Base-by-base conservation (phyloP, 805 yeast genomes). In the Cyberlindnera saturnus region DNA sequence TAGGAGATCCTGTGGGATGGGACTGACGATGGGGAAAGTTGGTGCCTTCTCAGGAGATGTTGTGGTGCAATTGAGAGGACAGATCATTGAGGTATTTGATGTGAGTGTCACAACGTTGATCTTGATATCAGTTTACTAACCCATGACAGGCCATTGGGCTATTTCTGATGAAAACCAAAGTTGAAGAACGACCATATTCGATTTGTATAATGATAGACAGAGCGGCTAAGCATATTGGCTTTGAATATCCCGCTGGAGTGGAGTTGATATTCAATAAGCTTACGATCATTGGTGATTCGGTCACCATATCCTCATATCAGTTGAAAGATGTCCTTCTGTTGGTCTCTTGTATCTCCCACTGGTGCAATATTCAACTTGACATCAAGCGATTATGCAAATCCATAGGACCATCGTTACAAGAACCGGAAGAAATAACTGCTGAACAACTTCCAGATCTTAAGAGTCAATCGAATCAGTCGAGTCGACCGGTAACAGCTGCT, bases 11-110 rank as follows among this genome's bases (percentile, higher is more conserved):
- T 11, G 19, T 10, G 34, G 42, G n/a, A 15, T 40, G 30, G 16
- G 17, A 4, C 7, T 39, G 11, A 34, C 26, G 31, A 37, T 34
- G 4, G 36, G 17, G 15, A 39, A 30, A 11, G 36, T 45, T 36
- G 43, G 41, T 15, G 19, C 13, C 6, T 35, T 31, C 2, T 34
- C 44, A 11, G 46, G 46, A 14, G 46, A 45, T 15, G 28, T 45
- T 14, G 5, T 38, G 18, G 34, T 38, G 9, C 14, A 15, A 31
- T 8, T 38, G 30, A 8, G 13, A 11, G 33, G 30, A n/a, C 13
- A 9, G 14, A n/a, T 18, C 16, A 19, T 14, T 10, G 33, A 30
- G 32, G 36, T 33, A 10, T 11, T 17, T 9, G 26, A 38, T 19
- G 40, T 38, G 30, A 38, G 40, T 38, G 17, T 23, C 13, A 31